Percentiles rank a stretch among this genome's conserved stretches.
Conservation (phyloP, 2,329 filamentous ascomycete species). For the Pseudocercospora fuligena region DNA sequence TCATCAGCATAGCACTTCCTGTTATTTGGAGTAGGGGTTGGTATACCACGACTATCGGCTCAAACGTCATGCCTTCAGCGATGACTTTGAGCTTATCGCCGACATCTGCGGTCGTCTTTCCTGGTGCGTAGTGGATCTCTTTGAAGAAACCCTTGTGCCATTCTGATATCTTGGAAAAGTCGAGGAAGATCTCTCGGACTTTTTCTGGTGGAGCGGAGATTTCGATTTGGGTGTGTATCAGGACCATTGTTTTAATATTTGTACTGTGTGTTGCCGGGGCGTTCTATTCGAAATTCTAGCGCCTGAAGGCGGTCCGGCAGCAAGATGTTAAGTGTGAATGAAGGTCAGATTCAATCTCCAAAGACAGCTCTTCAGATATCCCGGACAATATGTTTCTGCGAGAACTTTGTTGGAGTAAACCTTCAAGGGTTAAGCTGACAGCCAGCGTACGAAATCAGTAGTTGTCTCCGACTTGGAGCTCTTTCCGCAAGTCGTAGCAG, state of each 20-base stretch:
- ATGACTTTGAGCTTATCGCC: conserved; percentile 26
- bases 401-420: too few relatives aligned
- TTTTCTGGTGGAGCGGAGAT: conserved; percentile 21
- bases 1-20: too few relatives aligned
- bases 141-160: conserved; percentile 21
- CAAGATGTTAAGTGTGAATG: too few relatives aligned
- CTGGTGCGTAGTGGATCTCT: conserved; percentile 12
- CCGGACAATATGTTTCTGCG: too few relatives aligned
- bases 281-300: too few relatives aligned
- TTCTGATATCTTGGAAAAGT: conserved; percentile 21
- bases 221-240: conserved; percentile 19
- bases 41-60: conserved; percentile 21
- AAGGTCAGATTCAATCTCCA: too few relatives aligned
- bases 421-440: too few relatives aligned
- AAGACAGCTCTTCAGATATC: too few relatives aligned
- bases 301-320: too few relatives aligned
- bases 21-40: too few relatives aligned
- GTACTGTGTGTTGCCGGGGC: too few relatives aligned
- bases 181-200: conserved; percentile 25
- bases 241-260: conserved; percentile 12
- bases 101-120: conserved; percentile 2
- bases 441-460: not conserved
- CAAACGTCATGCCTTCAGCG: conserved; percentile 23
- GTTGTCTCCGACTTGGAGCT: too few relatives aligned
- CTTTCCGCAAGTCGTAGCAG: not conserved